A percentile compares a stretch with the other conserved stretches of the same genome.
phyloP scores from a whole-genome alignment of 495 filamentous ascomycete species.

The Lepidopterella palustris region DNA sequence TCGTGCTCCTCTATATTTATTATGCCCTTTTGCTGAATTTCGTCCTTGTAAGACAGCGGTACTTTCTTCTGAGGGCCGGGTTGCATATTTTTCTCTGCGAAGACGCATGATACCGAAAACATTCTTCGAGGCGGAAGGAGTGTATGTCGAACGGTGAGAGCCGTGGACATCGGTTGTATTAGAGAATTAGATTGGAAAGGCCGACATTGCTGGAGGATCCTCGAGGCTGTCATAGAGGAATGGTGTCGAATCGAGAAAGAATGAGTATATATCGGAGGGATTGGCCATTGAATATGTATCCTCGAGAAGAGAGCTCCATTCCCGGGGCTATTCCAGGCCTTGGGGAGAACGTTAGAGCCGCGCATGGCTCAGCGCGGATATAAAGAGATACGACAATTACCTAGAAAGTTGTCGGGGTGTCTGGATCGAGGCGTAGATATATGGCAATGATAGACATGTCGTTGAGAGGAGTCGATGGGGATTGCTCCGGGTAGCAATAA shows the following conservation, averaged over 20 bases:
- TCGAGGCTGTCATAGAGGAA: not conserved
- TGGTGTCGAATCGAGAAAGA: not conserved
- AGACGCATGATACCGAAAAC: conserved; percentile 18
- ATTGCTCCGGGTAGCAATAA: not conserved
- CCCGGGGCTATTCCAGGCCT: conserved; percentile 33
- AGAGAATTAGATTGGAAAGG: not conserved
- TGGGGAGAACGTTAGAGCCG: conserved; percentile 22
- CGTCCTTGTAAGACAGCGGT: conserved; percentile 24
- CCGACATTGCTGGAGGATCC: not conserved
- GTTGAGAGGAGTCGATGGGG: not conserved
- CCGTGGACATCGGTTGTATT: not conserved
- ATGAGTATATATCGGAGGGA: not conserved
- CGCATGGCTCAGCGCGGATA: conserved; percentile 19
- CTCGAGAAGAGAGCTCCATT: conserved; percentile 35
- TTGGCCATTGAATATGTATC: conserved; percentile 21
- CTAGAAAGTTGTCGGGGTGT: not conserved
- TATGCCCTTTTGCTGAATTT: conserved; percentile 26
- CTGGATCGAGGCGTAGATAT: not conserved
- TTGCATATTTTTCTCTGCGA: conserved; percentile 9
- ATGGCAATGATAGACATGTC: not conserved
- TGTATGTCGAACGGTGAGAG: not conserved
- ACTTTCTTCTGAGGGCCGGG: conserved; percentile 9
- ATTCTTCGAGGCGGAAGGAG: conserved; percentile 5
- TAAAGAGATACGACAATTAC: not conserved
- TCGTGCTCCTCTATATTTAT: conserved; percentile 38